Evolutionary conservation across 2,329 filamentous ascomycete species (phyloP).

Genomic region (Trichoderma asperellum): DNA sequence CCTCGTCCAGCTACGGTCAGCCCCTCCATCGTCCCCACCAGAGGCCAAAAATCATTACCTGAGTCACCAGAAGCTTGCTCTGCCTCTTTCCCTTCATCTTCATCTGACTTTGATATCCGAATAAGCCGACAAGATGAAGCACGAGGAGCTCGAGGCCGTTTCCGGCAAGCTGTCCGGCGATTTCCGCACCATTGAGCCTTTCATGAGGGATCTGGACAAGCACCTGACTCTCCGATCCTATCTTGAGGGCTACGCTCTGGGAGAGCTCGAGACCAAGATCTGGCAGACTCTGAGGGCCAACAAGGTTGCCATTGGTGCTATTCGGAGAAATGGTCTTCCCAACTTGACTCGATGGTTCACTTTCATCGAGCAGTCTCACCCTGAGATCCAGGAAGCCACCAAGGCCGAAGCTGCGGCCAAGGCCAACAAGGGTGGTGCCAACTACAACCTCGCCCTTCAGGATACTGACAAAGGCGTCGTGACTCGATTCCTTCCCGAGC

Average conservation of each 20-base stretch:
- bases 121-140: slow-evolving; percentile 52
- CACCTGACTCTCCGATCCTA: slow-evolving; percentile 87
- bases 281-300: slow-evolving; percentile 85
- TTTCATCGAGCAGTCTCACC: slow-evolving; percentile 80
- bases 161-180: slow-evolving; percentile 62
- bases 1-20: slow-evolving; percentile 27
- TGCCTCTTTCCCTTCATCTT: slow-evolving; percentile 18
- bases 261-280: slow-evolving; percentile 76
- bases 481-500: slow-evolving; percentile 91
- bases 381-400: slow-evolving; percentile 72
- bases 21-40: slow-evolving; percentile 36
- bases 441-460: slow-evolving; percentile 85
- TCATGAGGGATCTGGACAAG: slow-evolving; percentile 78
- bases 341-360: slow-evolving; percentile 87
- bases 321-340: slow-evolving; percentile 75
- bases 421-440: slow-evolving; percentile 78
- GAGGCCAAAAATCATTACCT: slow-evolving; percentile 34
- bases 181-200: slow-evolving; percentile 80
- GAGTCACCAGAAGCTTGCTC: slow-evolving; percentile 32
- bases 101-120: slow-evolving; percentile 32
- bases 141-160: slow-evolving; percentile 58
- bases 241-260: slow-evolving; percentile 77
- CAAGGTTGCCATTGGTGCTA: slow-evolving; percentile 77
- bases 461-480: slow-evolving; percentile 88
- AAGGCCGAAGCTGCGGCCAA: slow-evolving; percentile 73